These are phyloP conservation scores for Ballota nigra DNA, from an alignment of 257 asterid species.

Conservation along the genomic window DNA sequence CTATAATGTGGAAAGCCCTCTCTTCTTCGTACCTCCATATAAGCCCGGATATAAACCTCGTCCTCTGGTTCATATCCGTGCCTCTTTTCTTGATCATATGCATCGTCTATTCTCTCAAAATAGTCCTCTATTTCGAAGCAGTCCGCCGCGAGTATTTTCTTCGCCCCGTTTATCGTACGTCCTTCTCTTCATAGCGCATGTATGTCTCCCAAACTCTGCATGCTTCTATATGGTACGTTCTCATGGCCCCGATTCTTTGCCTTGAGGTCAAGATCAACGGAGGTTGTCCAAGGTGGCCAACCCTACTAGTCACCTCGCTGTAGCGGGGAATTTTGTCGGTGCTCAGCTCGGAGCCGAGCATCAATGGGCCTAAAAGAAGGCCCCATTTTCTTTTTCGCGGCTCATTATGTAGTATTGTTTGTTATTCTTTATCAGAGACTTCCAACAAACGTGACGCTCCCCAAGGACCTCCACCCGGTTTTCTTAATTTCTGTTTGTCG, in stretches of 20 bases:
- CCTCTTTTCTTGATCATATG: slow-evolving; percentile 44
- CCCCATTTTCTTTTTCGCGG: slow-evolving; percentile 86
- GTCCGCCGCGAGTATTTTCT: slow-evolving; percentile 94
- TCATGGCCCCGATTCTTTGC: slow-evolving; percentile 66
- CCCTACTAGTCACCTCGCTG: slow-evolving; percentile 72
- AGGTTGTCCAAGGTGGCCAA: slow-evolving; percentile 92
- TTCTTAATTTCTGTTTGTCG: slow-evolving; percentile 90
- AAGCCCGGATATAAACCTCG: slow-evolving; percentile 47
- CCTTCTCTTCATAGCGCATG: slow-evolving; percentile 61
- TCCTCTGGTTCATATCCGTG: slow-evolving; percentile 59
- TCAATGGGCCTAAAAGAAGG: slow-evolving; percentile 88
- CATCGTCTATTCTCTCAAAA: slow-evolving; percentile 47
- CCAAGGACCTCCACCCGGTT: slow-evolving; percentile 92
- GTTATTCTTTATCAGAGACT: slow-evolving; percentile 92
- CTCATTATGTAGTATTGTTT: slow-evolving; percentile 76
- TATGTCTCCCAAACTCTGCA: slow-evolving; percentile 38
- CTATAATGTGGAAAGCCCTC: slow-evolving; percentile 88
- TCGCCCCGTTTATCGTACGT: slow-evolving; percentile 84
- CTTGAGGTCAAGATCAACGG: slow-evolving; percentile 76
- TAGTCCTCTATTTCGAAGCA: slow-evolving; percentile 82
- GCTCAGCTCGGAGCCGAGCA: slow-evolving; percentile 91
- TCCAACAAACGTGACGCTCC: slow-evolving; percentile 86
- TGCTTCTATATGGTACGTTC: slow-evolving; percentile 55
- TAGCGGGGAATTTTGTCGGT: slow-evolving; percentile 87
- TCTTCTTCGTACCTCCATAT: slow-evolving; percentile 57